Percentiles rank a stretch among this genome's conserved stretches.
phyloP scores from a whole-genome alignment of 306 rosid genomes.

The Malus sylvestris region DNA sequence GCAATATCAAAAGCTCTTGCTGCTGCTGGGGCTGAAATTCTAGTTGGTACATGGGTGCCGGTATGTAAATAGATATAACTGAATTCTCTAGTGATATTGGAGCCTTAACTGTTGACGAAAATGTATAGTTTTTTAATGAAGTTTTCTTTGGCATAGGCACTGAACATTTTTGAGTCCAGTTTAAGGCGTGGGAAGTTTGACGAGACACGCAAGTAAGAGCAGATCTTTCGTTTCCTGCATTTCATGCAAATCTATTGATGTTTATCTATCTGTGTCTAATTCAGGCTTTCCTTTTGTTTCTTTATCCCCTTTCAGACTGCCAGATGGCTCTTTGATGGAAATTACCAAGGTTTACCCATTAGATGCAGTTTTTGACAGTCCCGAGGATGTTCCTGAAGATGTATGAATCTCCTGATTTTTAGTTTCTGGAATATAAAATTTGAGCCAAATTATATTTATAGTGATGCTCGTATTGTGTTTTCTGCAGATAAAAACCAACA shows the following conservation, averaged over 20 bases:
- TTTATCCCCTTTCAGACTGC: slow-evolving; percentile 46
- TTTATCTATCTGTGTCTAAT: not conserved
- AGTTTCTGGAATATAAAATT: not conserved
- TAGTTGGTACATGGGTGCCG: slow-evolving; percentile 98
- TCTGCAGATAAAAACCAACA: slow-evolving; percentile 64
- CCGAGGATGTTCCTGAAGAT: slow-evolving; percentile 90
- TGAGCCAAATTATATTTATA: not conserved
- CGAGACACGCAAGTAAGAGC: slow-evolving; percentile 63
- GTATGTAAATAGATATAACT: slow-evolving; percentile 39
- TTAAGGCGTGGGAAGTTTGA: slow-evolving; percentile 88
- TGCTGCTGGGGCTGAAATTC: slow-evolving; percentile 94
- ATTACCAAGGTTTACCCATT: slow-evolving; percentile 85
- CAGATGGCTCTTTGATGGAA: slow-evolving; percentile 85
- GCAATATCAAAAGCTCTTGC: slow-evolving; percentile 97
- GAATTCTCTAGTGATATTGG: not conserved
- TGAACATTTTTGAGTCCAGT: slow-evolving; percentile 92
- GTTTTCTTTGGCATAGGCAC: slow-evolving; percentile 42
- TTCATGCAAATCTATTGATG: not conserved
- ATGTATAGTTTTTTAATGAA: not conserved
- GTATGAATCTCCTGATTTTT: slow-evolving; percentile 25
- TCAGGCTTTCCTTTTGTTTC: not conserved
- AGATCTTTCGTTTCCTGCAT: not conserved
- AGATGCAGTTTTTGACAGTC: slow-evolving; percentile 84
- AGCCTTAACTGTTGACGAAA: not conserved
- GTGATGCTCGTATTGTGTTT: not conserved